A percentile compares a stretch with the other conserved stretches of the same genome.
These are phyloP conservation scores for Dothistroma pini DNA, from an alignment of 2,329 filamentous ascomycete genomes.

Conservation along the genomic window DNA sequence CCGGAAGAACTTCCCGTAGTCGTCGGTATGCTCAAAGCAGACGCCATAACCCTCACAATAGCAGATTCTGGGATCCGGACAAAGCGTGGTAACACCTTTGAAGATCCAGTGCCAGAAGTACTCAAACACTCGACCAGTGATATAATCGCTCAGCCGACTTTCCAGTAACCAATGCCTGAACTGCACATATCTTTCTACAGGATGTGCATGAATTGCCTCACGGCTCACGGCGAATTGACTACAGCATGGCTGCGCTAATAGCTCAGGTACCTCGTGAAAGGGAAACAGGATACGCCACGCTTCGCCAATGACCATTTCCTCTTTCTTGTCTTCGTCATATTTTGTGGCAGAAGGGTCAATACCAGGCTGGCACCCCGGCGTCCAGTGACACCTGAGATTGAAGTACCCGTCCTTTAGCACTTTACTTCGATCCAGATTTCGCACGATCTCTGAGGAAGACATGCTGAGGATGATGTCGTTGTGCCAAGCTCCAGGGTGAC, in stretches of 20 bases:
- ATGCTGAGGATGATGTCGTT: conserved; percentile 50
- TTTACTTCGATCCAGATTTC: conserved; percentile 42
- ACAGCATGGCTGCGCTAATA: conserved; percentile 60
- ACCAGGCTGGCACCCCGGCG: conserved; percentile 54
- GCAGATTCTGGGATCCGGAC: conserved; percentile 54
- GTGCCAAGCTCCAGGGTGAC: conserved; percentile 57
- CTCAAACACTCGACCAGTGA: conserved; percentile 60
- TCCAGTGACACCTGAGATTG: conserved; percentile 55
- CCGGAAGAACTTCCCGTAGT: conserved; percentile 49
- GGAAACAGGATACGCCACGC: conserved; percentile 49
- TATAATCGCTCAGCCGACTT: conserved; percentile 52
- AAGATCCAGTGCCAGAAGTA: conserved; percentile 64
- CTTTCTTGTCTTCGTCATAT: conserved; percentile 38
- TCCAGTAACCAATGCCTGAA: conserved; percentile 59
- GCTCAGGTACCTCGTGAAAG: conserved; percentile 43
- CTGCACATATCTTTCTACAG: conserved; percentile 52
- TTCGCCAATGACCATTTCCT: conserved; percentile 43
- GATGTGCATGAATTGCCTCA: conserved; percentile 53
- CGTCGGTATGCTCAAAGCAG: conserved; percentile 54
- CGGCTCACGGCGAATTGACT: conserved; percentile 60
- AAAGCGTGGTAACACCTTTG: conserved; percentile 48
- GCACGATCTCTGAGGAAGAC: conserved; percentile 45
- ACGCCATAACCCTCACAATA: conserved; percentile 62
- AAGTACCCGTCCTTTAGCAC: conserved; percentile 50
- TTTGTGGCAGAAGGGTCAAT: conserved; percentile 45